Percentiles rank a stretch among this genome's conserved stretches.
These are phyloP conservation scores for Acephala macrosclerotiorum DNA, from an alignment of 2,329 filamentous ascomycete genomes.

Conservation along the genomic window DNA sequence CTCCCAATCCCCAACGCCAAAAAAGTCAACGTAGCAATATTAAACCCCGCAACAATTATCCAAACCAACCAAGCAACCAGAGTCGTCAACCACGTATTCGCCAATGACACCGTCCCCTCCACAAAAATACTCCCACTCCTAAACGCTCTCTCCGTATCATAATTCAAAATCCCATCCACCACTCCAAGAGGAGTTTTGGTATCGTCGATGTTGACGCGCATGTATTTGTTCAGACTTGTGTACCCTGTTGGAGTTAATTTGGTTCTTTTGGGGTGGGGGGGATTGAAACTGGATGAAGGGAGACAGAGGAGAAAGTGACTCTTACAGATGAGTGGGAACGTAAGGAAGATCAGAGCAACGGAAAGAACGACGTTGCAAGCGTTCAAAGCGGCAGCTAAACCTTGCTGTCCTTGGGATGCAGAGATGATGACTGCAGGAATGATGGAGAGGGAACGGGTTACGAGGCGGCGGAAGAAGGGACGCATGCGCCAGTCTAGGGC, in stretches of 20 bases:
- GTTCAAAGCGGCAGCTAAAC: slow-evolving; percentile 74
- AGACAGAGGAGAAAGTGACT: too few relatives aligned
- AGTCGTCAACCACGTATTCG: slow-evolving; percentile 70
- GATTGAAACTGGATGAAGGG: too few relatives aligned
- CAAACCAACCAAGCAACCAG: slow-evolving; percentile 68
- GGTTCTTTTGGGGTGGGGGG: too few relatives aligned
- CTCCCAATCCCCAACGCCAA: slow-evolving; percentile 51
- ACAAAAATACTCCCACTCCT: slow-evolving; percentile 21
- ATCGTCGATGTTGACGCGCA: slow-evolving; percentile 57
- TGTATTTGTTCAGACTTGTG: slow-evolving; percentile 77
- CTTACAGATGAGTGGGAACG: slow-evolving; percentile 74
- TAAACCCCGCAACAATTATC: slow-evolving; percentile 77
- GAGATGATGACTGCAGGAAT: slow-evolving; percentile 83
- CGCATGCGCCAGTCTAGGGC: slow-evolving; percentile 75
- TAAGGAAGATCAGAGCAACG: slow-evolving; percentile 80
- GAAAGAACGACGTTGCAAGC: slow-evolving; percentile 79
- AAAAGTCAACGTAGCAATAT: slow-evolving; percentile 75
- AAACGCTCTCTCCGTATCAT: not conserved
- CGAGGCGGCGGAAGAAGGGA: slow-evolving; percentile 78
- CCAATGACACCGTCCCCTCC: slow-evolving; percentile 56
- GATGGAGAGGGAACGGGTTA: slow-evolving; percentile 81
- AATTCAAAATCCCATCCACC: not conserved
- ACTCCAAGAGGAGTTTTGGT: slow-evolving; percentile 14
- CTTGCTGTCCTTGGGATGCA: slow-evolving; percentile 72
- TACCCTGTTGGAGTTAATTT: slow-evolving; percentile 55